Conservation (phyloP, 2,329 filamentous ascomycete species). For the Penicillium frequentans region DNA sequence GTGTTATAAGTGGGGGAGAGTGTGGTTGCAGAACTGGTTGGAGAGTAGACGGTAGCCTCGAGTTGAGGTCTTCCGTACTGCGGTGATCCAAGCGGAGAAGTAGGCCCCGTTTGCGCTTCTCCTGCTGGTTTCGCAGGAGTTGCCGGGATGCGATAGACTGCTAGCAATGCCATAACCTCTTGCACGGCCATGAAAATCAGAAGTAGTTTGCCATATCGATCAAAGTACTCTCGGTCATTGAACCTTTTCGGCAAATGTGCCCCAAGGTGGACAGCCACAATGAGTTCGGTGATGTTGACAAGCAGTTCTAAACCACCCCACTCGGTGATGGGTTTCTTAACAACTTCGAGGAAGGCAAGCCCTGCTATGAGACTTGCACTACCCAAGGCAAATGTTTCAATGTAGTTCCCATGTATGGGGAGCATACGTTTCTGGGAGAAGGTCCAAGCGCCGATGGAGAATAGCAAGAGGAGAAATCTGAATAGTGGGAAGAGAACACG, state of each 20-base stretch:
- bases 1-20: constrained; percentile 6
- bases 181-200: constrained; percentile 41
- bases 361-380: constrained; percentile 42
- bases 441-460: constrained; percentile 33
- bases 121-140: constrained; percentile 2
- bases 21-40: constrained; percentile 12
- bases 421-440: constrained; percentile 32
- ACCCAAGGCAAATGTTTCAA: constrained; percentile 39
- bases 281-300: constrained; percentile 38
- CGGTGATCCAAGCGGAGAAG: constrained; percentile 6
- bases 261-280: constrained; percentile 40
- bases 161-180: constrained; percentile 34
- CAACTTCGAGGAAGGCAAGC: constrained; percentile 39
- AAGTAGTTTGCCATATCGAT: constrained; percentile 40
- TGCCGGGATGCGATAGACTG: constrained; percentile 21
- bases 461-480: constrained; percentile 29
- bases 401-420: constrained; percentile 36
- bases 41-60: constrained; percentile 13
- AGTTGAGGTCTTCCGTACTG: constrained; percentile 4
- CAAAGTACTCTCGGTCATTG: constrained; percentile 35
- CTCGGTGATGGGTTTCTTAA: constrained; percentile 37
- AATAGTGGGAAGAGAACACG: constrained; percentile 29
- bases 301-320: constrained; percentile 43
- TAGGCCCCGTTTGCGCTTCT: constrained; percentile 5
- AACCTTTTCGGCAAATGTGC: constrained; percentile 32